A percentile compares a stretch with the other conserved stretches of the same genome.
Conservation (phyloP, 192 early-diverging fungal species). For the Mortierella claussenii region DNA sequence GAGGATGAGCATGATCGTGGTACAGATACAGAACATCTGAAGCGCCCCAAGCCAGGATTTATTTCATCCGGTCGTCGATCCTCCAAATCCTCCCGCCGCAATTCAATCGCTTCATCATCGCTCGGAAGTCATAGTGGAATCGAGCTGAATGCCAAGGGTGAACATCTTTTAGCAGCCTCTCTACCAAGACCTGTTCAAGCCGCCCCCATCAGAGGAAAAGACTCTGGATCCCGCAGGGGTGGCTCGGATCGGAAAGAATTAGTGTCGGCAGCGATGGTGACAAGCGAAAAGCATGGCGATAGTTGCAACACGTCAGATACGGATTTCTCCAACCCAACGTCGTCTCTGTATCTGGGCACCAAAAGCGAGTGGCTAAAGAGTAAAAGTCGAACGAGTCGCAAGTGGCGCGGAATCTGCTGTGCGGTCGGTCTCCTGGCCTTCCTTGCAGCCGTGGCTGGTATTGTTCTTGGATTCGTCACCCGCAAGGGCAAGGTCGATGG, state of each 20-base stretch:
- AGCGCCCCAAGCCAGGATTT: constrained; percentile 16
- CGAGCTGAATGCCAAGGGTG: constrained; percentile 20
- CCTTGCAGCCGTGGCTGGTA: constrained; percentile 20
- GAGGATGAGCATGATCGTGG: background rate
- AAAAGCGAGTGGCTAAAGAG: constrained; percentile 31
- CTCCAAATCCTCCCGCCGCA: constrained; percentile 19
- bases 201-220: too few relatives aligned
- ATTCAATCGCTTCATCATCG: constrained; percentile 18
- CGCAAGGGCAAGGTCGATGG: constrained; percentile 39
- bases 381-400: constrained; percentile 27
- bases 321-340: background rate
- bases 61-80: background rate
- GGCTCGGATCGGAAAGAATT: constrained; percentile 7
- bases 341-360: background rate
- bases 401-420: constrained; percentile 36
- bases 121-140: constrained; percentile 8
- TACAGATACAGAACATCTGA: background rate
- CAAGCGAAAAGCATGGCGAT: background rate
- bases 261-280: constrained; percentile 14
- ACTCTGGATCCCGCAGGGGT: background rate
- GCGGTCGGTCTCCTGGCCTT: constrained; percentile 20
- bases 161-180: background rate
- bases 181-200: constrained; percentile 6
- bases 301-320: constrained; percentile 1
- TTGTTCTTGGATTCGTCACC: constrained; percentile 18